Percentiles rank a stretch among this genome's conserved stretches.
Evolutionary conservation across 2,329 filamentous ascomycete species (phyloP).

Genomic region (Cladosporium cucumerinum): DNA sequence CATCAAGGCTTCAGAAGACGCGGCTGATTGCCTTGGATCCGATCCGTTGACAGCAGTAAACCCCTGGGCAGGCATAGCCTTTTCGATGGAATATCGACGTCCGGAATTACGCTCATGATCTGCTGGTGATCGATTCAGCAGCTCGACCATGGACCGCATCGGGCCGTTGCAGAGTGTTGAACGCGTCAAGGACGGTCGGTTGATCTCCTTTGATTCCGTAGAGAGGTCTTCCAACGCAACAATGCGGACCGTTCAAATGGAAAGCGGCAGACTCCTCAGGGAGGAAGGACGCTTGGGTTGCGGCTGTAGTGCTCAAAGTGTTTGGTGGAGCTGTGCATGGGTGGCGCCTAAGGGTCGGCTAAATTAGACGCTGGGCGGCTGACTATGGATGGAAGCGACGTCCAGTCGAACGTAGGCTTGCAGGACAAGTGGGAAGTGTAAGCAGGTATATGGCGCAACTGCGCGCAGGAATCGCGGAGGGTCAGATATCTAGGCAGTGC

Average conservation of each 20-base stretch:
- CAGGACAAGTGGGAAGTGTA: not conserved
- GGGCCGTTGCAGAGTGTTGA: not conserved
- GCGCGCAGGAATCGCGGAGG: not conserved
- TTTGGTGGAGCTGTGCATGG: slow-evolving; percentile 8
- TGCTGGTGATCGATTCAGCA: slow-evolving; percentile 11
- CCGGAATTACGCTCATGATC: not conserved
- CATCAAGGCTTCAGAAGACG: not conserved
- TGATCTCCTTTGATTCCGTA: not conserved
- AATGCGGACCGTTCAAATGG: not conserved
- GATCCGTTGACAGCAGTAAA: slow-evolving; percentile 13
- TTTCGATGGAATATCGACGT: not conserved
- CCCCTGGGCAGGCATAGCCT: slow-evolving; percentile 5
- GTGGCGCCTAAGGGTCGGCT: slow-evolving; percentile 14
- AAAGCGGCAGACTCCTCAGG: not conserved
- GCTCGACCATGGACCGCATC: slow-evolving; percentile 11
- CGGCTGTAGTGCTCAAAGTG: slow-evolving; percentile 7
- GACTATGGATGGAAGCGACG: not conserved
- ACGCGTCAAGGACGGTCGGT: not conserved
- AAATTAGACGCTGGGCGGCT: slow-evolving; percentile 13
- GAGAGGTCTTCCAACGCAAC: not conserved
- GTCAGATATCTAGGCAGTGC: slow-evolving; percentile 10
- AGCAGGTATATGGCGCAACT: slow-evolving; percentile 7
- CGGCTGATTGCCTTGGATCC: not conserved
- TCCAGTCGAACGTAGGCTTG: not conserved
- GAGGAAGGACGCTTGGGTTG: slow-evolving; percentile 9